Base-by-base conservation (phyloP, 2,329 filamentous ascomycete genomes). In the Sporothrix pallida region DNA sequence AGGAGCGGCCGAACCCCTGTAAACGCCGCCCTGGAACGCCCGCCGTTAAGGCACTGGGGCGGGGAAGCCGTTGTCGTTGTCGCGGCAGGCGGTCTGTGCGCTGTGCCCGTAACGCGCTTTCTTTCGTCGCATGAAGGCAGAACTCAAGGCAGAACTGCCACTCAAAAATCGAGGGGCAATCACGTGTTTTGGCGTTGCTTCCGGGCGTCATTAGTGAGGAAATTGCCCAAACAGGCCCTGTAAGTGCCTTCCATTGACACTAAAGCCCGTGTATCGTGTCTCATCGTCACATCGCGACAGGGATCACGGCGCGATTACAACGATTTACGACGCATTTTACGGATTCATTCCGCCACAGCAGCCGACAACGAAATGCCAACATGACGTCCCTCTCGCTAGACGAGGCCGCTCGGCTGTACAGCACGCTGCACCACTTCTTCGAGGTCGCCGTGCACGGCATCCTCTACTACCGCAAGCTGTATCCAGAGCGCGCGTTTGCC, bases 381-480 rank as follows among this genome's bases (percentile, higher is more conserved):
- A 71, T 70, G 60, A 12, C 70, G 2, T 42, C 71, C 12, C 60
- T 77, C 46, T 60, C 75, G 7, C 56, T 74, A 17, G 65, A 73
- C 72, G 70, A 75, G 71, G 89, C 84, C 79, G 86, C 80, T 81
- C 84, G 80, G 71, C 88, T 95, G 77, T 87, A 95, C 76, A 83
- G 86, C 73, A 88, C 90, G 70, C 95, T 97, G 83, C 89, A 88
- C 75, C 89, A 91, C 79, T 97, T 97, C 83, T 88, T 97, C 73
- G 93, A 91, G 75, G 90, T 95, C 75, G 89, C 92, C 78, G 89
- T 95, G 76, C 95, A 98, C 85, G 93, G 93, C 74, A 91, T 98
- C 78, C 89, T 97, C 77, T 95, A 91, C 84, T 90, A 96, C 79
- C 92, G 95, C 78, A 82, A 83, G 74, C 89, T 97, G 79, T 98